Base-by-base conservation (phyloP, 306 rosid species). In the Cicer yamashitae region DNA sequence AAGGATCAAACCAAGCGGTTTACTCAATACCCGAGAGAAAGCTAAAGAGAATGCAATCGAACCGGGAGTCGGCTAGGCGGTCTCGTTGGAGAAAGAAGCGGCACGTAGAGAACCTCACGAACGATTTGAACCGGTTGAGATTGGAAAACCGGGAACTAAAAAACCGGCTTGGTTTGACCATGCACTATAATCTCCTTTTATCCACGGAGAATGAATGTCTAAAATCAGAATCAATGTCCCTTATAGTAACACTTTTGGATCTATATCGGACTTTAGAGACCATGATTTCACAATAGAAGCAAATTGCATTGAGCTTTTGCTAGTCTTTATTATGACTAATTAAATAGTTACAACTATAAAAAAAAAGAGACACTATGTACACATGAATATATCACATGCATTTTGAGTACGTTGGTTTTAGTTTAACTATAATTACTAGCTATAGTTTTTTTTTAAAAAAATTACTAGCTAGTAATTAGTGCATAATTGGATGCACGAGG, bases 61-160 rank as follows among this genome's bases (percentile, higher is more conserved):
- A 91, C 80, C 84, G 96, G 17, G 88, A 89, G 51, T 91, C 97
- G 0, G 97, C 97, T 52, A 70, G 84, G 22, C 81, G 89, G 71
- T 89, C 93, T 54, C 86, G 97, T 7, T 84, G 83, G 90, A 79
- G 93, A 79, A 91, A 88, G 89, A 91, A 91, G 91, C 81, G 68
- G 44, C 87, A 75, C 53, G 25, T 71, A 8, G 91, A 89, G 78
- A 79, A 86, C 64, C 77, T 89, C 58, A 83, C 70, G 45, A 80
- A 22, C 67, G 70, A 89, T 58, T 17, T 68, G 82, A 82, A 73
- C 82, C 81, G 69, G 65, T 73, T 88, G 64, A 65, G 7, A 72
- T 8, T 53, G 7, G 86, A 79, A 79, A 91, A 89, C 82, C 85
- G 51, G 11, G 85, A 88, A 69, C 56, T 85, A 58, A 89, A 88